These are phyloP conservation scores for Aspergillus intermedius DNA, from an alignment of 2,329 filamentous ascomycete species.

Conservation along the genomic window DNA sequence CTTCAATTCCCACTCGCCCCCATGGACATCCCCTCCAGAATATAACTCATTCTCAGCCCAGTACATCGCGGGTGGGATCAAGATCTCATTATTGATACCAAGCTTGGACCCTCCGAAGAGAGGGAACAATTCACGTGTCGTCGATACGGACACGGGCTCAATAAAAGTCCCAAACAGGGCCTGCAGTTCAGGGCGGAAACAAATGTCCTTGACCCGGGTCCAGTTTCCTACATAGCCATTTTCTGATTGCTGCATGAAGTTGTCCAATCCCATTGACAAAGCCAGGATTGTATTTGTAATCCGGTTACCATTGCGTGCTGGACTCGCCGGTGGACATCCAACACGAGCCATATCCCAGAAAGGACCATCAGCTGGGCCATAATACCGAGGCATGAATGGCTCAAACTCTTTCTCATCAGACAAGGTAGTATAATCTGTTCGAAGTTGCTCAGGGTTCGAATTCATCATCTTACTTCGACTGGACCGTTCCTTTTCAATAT, in stretches of 20 bases:
- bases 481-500: constrained; percentile 27
- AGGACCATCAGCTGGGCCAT: constrained; percentile 9
- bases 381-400: constrained; percentile 8
- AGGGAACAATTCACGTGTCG: constrained; percentile 40
- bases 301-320: constrained; percentile 9
- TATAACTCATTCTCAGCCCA: constrained; percentile 41
- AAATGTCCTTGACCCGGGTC: constrained; percentile 40
- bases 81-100: constrained; percentile 43
- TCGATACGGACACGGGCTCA: constrained; percentile 41
- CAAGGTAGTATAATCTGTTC: constrained; percentile 7
- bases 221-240: constrained; percentile 45
- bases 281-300: constrained; percentile 7
- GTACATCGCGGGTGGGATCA: constrained; percentile 47
- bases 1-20: constrained; percentile 40
- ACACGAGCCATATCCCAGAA: constrained; percentile 40
- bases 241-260: constrained; percentile 30
- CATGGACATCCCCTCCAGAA: constrained; percentile 34
- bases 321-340: constrained; percentile 27
- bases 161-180: constrained; percentile 44
- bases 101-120: constrained; percentile 48
- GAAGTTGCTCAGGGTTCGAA: no score
- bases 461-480: constrained; percentile 4
- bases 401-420: constrained; percentile 7
- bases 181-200: constrained; percentile 40
- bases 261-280: constrained; percentile 13